Evolutionary conservation across 148 eudicot genomes (phyloP), one percentile per base, ranked within the genome.

Genomic region (Dianthus caryophyllus): DNA sequence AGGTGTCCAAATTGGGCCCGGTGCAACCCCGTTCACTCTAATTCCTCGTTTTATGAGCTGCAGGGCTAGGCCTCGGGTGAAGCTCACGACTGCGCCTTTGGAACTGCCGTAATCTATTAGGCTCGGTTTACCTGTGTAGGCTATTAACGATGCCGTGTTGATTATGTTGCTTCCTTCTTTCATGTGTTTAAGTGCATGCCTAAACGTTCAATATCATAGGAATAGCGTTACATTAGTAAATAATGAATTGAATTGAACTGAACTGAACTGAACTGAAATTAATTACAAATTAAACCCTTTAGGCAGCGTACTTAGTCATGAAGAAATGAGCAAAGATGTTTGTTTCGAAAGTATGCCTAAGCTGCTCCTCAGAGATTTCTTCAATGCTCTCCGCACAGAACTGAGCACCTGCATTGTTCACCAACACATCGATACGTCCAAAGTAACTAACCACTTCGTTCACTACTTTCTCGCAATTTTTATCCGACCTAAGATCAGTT

Each of bases 1-100:
- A 1, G 90, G 87, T 8, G 91, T 87, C 88, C 88, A 87, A 1
- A 82, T 68, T 4, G 77, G 84, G 7, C 88, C 88, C 1, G 86
- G 77, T 14, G 84, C 83, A 1, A 87, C 88, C 12, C 75, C 91
- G 48, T 84, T 87, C 3, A 82, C 86, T 4, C 88, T 83, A 13
- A 84, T 82, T 14, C 79, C 77, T 46, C 72, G 78, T 4, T 71
- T 47, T 0, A 75, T 73, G 44, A 77, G 69, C 61, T 75, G 77
- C 0, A 74, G 67, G 2, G 73, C 76, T 0, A 77, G 64, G 30
- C 70, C 63, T 44, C 76, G 52, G 2, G 84, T 80, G 61, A 80
- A 80, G 31, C 55, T 17, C 30, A 74, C 74, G 14, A 74, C 51
- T 21, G 76, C 81, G 9, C 78, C 84, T 58, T 71, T 81, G 20